A percentile compares a stretch with the other conserved stretches of the same genome.
Conservation (phyloP, 78 protist species). For the Dictyostelium purpureum region DNA sequence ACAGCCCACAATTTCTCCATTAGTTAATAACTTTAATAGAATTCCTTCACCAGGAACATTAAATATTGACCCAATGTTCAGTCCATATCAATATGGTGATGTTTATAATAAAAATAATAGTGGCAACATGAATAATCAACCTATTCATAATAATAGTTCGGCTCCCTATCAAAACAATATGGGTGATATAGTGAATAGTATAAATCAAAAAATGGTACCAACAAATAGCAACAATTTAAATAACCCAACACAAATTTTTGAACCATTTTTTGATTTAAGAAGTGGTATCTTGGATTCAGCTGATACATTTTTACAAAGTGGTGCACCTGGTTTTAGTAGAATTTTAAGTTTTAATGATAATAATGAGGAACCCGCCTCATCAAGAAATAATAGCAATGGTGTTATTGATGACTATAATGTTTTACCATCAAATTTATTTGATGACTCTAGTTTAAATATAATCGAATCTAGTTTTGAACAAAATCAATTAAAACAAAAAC, state of each 20-base stretch:
- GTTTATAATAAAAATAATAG: too few species aligned
- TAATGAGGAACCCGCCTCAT: not conserved
- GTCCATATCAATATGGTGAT: too few species aligned
- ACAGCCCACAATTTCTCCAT: too few species aligned
- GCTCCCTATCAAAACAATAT: too few species aligned
- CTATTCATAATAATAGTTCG: too few species aligned
- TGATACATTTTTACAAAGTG: not conserved
- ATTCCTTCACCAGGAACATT: too few species aligned
- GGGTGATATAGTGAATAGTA: not conserved
- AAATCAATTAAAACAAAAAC: not conserved
- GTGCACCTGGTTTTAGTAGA: not conserved
- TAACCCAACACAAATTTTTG: not conserved
- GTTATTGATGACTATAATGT: not conserved
- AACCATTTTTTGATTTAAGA: not conserved
- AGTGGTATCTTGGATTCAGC: not conserved
- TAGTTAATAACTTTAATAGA: too few species aligned
- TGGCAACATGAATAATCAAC: too few species aligned
- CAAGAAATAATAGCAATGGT: not conserved
- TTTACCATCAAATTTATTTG: too few species aligned
- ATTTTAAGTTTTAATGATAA: not conserved
- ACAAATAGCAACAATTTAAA: too few species aligned
- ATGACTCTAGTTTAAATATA: not conserved
- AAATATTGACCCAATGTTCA: too few species aligned
- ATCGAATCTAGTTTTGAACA: conserved; percentile 8
- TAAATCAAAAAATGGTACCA: not conserved